phyloP scores from a whole-genome alignment of 768 basidiomycete genomes.

The Agaricus subrufescens region DNA sequence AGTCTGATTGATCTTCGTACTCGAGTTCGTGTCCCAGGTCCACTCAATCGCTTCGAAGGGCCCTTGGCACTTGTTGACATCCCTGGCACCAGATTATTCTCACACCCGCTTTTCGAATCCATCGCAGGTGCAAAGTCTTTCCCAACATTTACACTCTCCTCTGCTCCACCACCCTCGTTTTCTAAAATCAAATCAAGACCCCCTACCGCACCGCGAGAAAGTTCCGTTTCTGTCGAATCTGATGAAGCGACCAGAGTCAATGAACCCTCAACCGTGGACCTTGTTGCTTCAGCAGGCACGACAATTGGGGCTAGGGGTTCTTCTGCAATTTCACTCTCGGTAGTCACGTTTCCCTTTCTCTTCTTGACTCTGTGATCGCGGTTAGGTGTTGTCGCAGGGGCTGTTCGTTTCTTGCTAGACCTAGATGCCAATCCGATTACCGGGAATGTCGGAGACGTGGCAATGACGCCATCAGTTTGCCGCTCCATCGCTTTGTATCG shows the following conservation, averaged over 20 bases:
- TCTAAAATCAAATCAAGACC: background rate
- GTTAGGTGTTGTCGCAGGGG: constrained; percentile 1
- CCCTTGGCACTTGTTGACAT: constrained; percentile 7
- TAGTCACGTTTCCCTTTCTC: background rate
- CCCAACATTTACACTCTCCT: constrained; percentile 1
- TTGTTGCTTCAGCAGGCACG: background rate
- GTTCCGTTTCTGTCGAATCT: background rate
- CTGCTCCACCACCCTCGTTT: constrained; percentile 6
- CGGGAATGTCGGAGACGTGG: constrained; percentile 3
- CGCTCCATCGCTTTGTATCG: background rate
- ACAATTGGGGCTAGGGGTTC: background rate
- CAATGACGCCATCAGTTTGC: background rate
- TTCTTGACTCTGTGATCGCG: constrained; percentile 10
- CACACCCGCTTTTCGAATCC: background rate
- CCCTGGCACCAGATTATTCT: background rate
- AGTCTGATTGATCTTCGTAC: background rate
- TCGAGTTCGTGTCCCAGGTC: constrained; percentile 5
- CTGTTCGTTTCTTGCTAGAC: constrained; percentile 9
- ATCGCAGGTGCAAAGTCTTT: background rate
- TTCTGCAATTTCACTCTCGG: background rate
- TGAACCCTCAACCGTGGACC: background rate
- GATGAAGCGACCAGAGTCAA: background rate
- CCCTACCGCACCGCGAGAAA: background rate
- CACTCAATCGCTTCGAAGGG: constrained; percentile 2
- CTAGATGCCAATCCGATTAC: background rate